Base-by-base conservation (phyloP, 441 rosid species). In the Metrosideros polymorpha region DNA sequence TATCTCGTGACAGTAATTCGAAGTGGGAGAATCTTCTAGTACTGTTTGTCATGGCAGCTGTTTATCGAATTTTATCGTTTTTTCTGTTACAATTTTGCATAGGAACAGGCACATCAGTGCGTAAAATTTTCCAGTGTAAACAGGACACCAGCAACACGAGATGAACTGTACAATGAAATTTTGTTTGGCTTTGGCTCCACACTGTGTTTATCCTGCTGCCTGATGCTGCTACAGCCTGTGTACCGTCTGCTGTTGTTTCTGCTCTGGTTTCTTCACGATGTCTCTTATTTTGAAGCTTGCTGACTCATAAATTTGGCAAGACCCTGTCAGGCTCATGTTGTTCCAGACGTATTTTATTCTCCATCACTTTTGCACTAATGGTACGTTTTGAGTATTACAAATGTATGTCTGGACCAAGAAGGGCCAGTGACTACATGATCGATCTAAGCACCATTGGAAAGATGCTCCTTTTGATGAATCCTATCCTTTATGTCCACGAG, bases 11-110 rank as follows among this genome's bases (percentile, higher is more conserved):
- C 89, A 90, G 90, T 55, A 94, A 87, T 76, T 93, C 99, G 53
- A 98, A 98, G 91, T 98, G 99, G 99, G 89, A 90, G 91, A 97
- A 98, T 89, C 89, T 98, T 79, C 88, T 97, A 89, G 95, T 93
- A 24, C 90, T 98, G 89, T 87, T 95, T 89, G 90, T 95, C 30
- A 97, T 98, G 99, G 97, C 95, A 27, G 92, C 94, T 27, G 95
- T 85, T 30, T 98, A 98, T 83, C 93, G 99, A 45, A 50, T 97
- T 85, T 76, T 97, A 76, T 93, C 95, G 87, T 93, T 93, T 50
- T 85, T 93, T 86, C 87, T 97, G 79, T 91, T 98, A 71, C 94
- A 92, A 87, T 91, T 95, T 91, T 89, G 93, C 39, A 92, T 91
- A 32, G 95, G 93, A 87, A 94, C 91, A 86, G 90, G 92, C n/a